Conservation (phyloP, 768 basidiomycete genomes). For the Rhizopogon vulgaris region DNA sequence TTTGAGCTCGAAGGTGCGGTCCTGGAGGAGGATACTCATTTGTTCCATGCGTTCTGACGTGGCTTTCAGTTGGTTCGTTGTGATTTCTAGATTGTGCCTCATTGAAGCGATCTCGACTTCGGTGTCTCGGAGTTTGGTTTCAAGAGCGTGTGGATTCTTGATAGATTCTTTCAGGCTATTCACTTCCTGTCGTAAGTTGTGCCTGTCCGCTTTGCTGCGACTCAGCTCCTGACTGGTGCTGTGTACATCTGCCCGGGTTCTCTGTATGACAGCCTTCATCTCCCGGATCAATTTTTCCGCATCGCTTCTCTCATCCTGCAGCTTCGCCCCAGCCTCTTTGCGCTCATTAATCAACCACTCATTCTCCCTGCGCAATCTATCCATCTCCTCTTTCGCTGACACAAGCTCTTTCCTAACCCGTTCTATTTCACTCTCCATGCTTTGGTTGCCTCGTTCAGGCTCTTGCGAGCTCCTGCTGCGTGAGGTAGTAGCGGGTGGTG, state of each 20-base stretch:
- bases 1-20: conserved; percentile 38
- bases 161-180: neutral
- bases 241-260: neutral
- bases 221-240: neutral
- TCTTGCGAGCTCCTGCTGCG: neutral
- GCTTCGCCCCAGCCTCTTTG: too few relatives aligned
- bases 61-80: neutral
- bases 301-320: neutral
- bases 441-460: neutral
- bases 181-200: neutral
- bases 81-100: neutral
- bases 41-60: conserved; percentile 6
- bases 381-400: neutral
- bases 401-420: neutral
- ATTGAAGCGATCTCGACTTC: neutral
- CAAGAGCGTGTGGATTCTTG: neutral
- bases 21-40: conserved; percentile 26
- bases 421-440: neutral
- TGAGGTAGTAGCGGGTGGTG: too few relatives aligned
- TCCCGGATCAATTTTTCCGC: neutral
- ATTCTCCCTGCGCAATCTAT: neutral
- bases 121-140: neutral
- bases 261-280: neutral
- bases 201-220: neutral
- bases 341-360: neutral